Base-by-base conservation (phyloP, 2,329 filamentous ascomycete species). In the Davidsoniella eucalypti region DNA sequence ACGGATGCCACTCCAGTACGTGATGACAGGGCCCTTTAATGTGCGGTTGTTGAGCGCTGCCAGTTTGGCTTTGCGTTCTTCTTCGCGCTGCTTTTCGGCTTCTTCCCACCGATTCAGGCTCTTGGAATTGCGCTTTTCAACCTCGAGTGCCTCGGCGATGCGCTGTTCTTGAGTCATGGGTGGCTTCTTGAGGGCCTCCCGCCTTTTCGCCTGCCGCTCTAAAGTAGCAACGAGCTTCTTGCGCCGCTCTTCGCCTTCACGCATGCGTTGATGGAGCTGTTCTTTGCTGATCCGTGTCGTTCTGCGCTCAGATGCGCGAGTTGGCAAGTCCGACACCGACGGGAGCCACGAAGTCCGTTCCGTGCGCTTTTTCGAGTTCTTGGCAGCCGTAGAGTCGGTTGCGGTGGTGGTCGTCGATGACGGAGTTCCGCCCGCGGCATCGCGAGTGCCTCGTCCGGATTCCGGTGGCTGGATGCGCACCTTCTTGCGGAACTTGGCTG, bases 21-120 rank as follows among this genome's bases (percentile, higher is more conserved):
- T 86, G 40, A 95, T 80, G 9, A 95, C 86, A 0, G 92, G 87
- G 0, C 92, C 92, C 49, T 90, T 81, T 7, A 96, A 73, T 47
- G 84, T 86, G 45, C 88, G 78, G 61, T 87, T 86, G 59, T 94
- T 84, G 57, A 96, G 69, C 12, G 90, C 92, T 38, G 90, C 87
- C 44, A 96, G 70, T 65, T 84, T 90, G 39, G 80, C 83, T 55
- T 79, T 76, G 54, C 90, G 76, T 60, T 94, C 84, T 58, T 90
- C 86, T 56, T 88, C 84, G 52, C 90, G 79, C 61, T 83, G 80
- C 65, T 87, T 87, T 66, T 98, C 92, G 5, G 87, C 85, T 63
- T 87, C 83, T 63, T 96, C 88, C 88, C 90, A 96, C 51, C 86
- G 75, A 60, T 90, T 95, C 60, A 94, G 67, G 64, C 83, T 96